Evolutionary conservation across 2,329 filamentous ascomycete species (phyloP).

Genomic region (Aspergillus fumigatus): DNA sequence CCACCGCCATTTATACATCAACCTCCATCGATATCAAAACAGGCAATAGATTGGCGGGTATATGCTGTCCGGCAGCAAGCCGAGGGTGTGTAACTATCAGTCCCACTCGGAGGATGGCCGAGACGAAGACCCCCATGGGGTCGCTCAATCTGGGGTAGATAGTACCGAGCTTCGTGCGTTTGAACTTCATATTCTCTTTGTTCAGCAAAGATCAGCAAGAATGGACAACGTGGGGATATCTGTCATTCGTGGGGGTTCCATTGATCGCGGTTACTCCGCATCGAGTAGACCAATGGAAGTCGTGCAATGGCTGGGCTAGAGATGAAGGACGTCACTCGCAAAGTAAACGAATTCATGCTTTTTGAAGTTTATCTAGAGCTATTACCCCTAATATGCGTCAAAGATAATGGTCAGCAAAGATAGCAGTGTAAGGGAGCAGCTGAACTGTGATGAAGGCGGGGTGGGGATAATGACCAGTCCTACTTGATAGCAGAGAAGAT

Average conservation of each 20-base stretch:
- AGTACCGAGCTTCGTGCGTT: not conserved
- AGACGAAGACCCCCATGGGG: constrained; percentile 15
- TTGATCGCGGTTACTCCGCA: not conserved
- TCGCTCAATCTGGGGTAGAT: not conserved
- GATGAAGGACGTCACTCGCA: not conserved
- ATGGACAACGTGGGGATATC: not conserved
- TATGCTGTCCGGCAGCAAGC: constrained; percentile 13
- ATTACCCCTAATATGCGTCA: not conserved
- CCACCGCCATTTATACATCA: not conserved
- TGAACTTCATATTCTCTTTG: not conserved
- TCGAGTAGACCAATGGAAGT: not conserved
- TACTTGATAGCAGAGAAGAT: not conserved
- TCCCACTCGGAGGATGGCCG: constrained; percentile 25
- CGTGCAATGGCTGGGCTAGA: not conserved
- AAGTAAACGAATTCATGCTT: not conserved
- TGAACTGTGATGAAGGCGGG: not conserved
- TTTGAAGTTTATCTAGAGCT: not conserved
- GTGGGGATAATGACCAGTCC: not conserved
- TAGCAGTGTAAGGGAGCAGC: not conserved
- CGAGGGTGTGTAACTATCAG: constrained; percentile 13
- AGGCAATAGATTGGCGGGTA: constrained; percentile 6
- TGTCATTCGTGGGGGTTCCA: not conserved
- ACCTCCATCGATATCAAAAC: not conserved
- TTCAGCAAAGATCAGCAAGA: not conserved
- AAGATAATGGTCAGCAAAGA: not conserved